phyloP scores from a whole-genome alignment of 352 stramenopile genomes.

The Pythium biforme region DNA sequence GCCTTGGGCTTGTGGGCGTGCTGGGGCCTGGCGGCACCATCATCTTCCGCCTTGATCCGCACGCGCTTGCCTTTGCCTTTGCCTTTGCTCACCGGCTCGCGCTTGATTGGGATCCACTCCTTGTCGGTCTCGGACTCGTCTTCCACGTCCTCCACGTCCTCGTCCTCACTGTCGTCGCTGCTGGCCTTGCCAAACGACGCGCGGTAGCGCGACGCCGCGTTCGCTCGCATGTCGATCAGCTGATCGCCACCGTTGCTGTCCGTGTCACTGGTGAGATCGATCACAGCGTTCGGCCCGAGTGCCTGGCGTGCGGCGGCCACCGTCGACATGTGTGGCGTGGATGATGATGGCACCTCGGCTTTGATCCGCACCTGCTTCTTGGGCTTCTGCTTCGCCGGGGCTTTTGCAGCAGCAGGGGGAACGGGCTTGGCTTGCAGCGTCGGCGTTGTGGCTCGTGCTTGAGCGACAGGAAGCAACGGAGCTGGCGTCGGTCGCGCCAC shows the following conservation, averaged over 20 bases:
- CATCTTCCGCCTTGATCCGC: not conserved
- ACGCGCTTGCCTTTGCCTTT: conserved; percentile 8
- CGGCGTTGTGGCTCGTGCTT: no score
- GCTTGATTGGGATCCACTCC: conserved; percentile 3
- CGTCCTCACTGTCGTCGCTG: conserved; percentile 2
- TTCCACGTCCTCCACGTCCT: not conserved
- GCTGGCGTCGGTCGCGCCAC: not conserved
- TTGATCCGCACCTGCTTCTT: conserved; percentile 6
- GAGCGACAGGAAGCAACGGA: no score
- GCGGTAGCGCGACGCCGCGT: no score
- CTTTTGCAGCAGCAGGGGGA: not conserved
- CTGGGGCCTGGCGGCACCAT: no score
- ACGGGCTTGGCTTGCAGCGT: no score
- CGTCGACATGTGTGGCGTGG: not conserved
- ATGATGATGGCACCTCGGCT: not conserved
- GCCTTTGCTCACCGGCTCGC: not conserved
- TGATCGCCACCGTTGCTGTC: conserved; percentile 3
- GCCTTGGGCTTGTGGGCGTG: no score
- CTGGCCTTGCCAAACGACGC: conserved; percentile 7
- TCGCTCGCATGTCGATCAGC: no score
- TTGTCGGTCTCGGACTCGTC: conserved; percentile 10
- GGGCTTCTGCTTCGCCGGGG: not conserved
- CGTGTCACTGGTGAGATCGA: conserved; percentile 20
- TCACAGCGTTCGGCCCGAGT: conserved; percentile 1
- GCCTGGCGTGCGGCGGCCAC: not conserved